Base-by-base conservation (phyloP, 768 basidiomycete species). In the Russula earlei region DNA sequence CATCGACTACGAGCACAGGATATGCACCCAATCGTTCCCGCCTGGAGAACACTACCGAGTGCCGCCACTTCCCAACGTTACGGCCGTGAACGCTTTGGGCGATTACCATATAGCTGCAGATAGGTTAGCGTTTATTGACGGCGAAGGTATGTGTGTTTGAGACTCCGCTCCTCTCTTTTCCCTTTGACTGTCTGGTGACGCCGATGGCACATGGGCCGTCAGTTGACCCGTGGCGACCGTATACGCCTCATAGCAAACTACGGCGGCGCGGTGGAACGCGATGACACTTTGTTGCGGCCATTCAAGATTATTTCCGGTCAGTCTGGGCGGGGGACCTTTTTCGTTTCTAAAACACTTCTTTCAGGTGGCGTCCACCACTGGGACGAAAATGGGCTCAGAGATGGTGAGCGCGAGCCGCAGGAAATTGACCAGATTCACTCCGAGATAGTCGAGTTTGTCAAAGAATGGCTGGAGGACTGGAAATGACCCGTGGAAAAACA, bases 191-290 rank as follows among this genome's bases (percentile, higher is more conserved):
- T 36, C 11, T 33, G 24, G 38, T 27, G 11, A 53, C 5, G 33
- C 33, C 37, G 27, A 41, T 27, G 19, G 36, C 7, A n/a, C 24
- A 25, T 19, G 12, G 33, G 19, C 5, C 14, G 1, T 3, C 58
- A 89, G 88, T 87, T 31, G 92, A 95, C 70, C 91, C 92, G 15
- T 96, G 92, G 92, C 78, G 85, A 54, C 90, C 91, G 0, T 82
- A 81, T 62, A 91, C 88, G 10, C 88, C 89, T 0, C 90, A 90
- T 66, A 87, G 87, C 60, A 74, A n/a, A 78, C 48, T 67, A 69
- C 45, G 79, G 87, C 0, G 51, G 51, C 48, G 91, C 91, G 3
- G 64, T 70, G 6, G 74, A 81, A 45, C 75, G 92, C 17, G 67
- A 75, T 41, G 90, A 92, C 68, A 91, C 90, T 0, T 69, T 83